Evolutionary conservation across 2,329 filamentous ascomycete species (phyloP).

Genomic region (Coniella vitis): DNA sequence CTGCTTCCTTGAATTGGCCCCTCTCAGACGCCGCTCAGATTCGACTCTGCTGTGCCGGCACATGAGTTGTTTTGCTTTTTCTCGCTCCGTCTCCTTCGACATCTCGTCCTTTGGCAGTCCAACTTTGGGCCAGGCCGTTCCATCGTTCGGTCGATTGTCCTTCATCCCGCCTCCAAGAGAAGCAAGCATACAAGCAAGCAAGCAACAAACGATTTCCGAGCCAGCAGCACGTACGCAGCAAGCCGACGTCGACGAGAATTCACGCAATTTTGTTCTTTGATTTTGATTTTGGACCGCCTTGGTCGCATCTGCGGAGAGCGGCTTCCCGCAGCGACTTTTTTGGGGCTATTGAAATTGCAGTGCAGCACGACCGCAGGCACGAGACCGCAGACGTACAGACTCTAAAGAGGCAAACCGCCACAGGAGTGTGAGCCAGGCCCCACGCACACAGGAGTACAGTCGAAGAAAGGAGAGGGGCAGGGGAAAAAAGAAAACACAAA

Average conservation of each 20-base stretch:
- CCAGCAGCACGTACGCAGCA: not conserved
- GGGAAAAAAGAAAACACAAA: not conserved
- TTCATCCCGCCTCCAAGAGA: no score
- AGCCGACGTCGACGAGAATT: not conserved
- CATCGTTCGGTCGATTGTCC: not conserved
- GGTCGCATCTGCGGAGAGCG: slow-evolving; percentile 9
- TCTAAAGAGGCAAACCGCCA: not conserved
- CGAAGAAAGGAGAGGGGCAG: not conserved
- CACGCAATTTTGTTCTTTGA: no score
- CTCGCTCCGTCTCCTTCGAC: not conserved
- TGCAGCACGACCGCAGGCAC: slow-evolving; percentile 5
- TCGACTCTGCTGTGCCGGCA: no score
- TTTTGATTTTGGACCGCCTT: not conserved
- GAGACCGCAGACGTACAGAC: not conserved
- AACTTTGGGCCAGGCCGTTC: not conserved
- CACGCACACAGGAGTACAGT: not conserved
- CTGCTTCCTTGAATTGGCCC: not conserved
- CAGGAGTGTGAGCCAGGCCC: no score
- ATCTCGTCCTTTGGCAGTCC: no score
- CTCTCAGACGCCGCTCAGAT: no score
- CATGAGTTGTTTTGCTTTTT: no score
- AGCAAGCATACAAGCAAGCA: no score
- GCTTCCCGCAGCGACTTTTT: slow-evolving; percentile 7
- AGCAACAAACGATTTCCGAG: not conserved
- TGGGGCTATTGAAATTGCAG: not conserved